Conservation (phyloP, 768 basidiomycete genomes). For the Hygrophorus pudorinus region DNA sequence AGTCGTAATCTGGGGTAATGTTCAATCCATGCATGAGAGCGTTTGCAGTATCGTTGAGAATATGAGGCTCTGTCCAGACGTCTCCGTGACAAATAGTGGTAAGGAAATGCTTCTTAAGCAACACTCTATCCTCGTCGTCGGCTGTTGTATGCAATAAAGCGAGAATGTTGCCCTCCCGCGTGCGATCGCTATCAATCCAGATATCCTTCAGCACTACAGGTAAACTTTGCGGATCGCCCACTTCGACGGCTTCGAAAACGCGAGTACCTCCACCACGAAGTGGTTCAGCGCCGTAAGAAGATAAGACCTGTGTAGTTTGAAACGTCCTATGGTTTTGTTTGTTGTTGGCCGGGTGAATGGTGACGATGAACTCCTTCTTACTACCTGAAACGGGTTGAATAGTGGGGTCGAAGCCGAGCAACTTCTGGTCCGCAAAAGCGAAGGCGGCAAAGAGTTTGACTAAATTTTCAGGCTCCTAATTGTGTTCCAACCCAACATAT, state of each 20-base stretch:
- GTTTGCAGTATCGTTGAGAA: no score
- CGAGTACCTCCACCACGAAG: conserved; percentile 6
- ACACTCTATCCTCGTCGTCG: neutral
- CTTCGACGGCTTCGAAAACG: conserved; percentile 4
- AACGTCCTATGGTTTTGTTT: conserved; percentile 1
- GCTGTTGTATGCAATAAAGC: neutral
- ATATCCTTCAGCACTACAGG: conserved; percentile 5
- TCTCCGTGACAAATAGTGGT: conserved; percentile 1
- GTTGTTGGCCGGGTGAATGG: no score
- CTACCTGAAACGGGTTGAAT: neutral
- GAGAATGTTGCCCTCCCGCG: neutral
- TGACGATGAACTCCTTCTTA: no score
- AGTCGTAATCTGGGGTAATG: no score
- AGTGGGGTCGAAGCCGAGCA: conserved; percentile 4
- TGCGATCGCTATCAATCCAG: conserved; percentile 4
- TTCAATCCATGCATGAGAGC: no score
- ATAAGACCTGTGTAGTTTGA: conserved; percentile 1
- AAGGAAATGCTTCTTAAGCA: neutral
- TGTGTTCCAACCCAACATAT: no score
- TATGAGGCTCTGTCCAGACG: no score
- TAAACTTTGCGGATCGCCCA: neutral
- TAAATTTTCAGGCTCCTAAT: conserved; percentile 1
- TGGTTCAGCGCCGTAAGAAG: no score
- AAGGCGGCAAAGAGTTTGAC: conserved; percentile 1
- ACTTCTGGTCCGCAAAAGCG: neutral